Base-by-base conservation (phyloP, 2,329 filamentous ascomycete species). In the Diaporthe capsici region DNA sequence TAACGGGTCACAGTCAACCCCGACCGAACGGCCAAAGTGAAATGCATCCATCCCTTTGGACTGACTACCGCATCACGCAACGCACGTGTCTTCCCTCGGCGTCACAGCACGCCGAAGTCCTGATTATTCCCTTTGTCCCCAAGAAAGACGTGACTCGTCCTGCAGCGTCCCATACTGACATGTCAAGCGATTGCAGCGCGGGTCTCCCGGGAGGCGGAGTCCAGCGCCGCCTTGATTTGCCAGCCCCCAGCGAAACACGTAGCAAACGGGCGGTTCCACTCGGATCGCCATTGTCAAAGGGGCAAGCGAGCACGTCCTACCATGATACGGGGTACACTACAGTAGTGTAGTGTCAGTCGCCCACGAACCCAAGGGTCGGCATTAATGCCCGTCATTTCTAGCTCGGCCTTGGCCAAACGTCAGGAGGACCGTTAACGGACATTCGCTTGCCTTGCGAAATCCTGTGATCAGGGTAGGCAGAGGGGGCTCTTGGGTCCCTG, bases 1-100 rank as follows among this genome's bases (percentile, higher is more conserved):
- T 13, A 70, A 70, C 65, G 65, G 65, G 65, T 39, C 65, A 70
- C 65, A 55, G 65, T 70, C 65, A 42, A 70, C 65, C 63, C 34
- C 65, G 39, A 42, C 12, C 37, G 28, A 15, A n/a, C 42, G 9
- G 9, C 61, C 22, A 39, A 25, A 49, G 6, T 15, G 17, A 70
- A 39, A 25, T 34, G 20, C 12, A 53, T 60, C 34, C 9, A 5
- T 39, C 34, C 49, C 49, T 47, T 47, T 34, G 25, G 42, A 49
- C 42, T 44, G 25, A 55, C 20, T 22, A 49, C 12, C 3, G 15
- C 47, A n/a, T 31, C n/a, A n/a, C 44, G 39, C 5, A n/a, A 68
- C 13, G 63, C 63, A 53, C 63, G 63, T 53, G 63, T 68, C 31
- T 53, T 31, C 13, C 13, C 28, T 39, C 47, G 47, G 47, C 31